Base-by-base conservation (phyloP, 805 yeast species). In the Pichia eremophila region DNA sequence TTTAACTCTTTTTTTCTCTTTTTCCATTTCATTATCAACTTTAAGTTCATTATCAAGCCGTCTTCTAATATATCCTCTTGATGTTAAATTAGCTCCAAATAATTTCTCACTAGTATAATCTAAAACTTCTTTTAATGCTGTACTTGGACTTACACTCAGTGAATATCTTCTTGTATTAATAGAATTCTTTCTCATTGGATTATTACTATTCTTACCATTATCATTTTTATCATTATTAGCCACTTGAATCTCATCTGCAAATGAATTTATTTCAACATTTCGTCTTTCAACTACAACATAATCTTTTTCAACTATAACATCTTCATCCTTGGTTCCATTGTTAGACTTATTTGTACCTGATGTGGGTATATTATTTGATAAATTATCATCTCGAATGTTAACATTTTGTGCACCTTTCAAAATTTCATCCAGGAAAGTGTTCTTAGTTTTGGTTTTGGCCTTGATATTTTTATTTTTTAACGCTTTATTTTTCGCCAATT, bases 211-310 rank as follows among this genome's bases (percentile, higher is more conserved):
- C 14, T 18, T 27, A 39, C 31, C 40, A 22, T 29, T 27, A 25
- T 29, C 39, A 32, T 41, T 15, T 4, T 34, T 34, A 15, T 47
- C n/a, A 49, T 46, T 5, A 15, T 66, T 62, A 0, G 61, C 62
- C 34, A 81, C 81, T 3, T 81, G 81, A 45, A 91, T 68, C 62
- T 90, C 96, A 64, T 91, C 98, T 3, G 99, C 99, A 48, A 93
- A 72, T 2, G 95, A 91, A 68, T 91, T 91, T 9, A 91, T 95
- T 61, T 93, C 98, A 4, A 91, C 97, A 0, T 93, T 87, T 44
- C 95, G 77, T 63, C 91, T 93, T 63, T 91, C 98, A 29, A 91
- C 90, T 38, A 91, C 95, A 34, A 91, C 98, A 57, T 91, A 91
- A 58, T 89, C 97, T 54, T 79, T 81, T 56, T 88, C 96, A 48